These are phyloP conservation scores for Cymbidium sinense DNA, from an alignment of 106 monocot genomes.

Conservation along the genomic window DNA sequence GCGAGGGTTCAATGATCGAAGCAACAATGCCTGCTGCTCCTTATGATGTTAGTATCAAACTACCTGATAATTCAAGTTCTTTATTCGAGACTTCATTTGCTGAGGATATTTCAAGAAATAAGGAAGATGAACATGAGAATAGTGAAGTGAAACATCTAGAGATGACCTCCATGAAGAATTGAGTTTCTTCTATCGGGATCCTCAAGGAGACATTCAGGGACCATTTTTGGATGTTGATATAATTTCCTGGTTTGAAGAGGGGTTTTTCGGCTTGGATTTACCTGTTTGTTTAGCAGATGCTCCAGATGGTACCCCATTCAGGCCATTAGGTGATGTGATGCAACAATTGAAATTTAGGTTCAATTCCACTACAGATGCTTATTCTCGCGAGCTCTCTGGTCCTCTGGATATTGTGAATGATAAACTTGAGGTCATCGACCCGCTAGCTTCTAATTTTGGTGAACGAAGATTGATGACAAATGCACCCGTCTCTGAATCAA, in stretches of 20 bases:
- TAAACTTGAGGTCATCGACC: slow-evolving; percentile 2
- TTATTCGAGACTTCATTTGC: slow-evolving; percentile 35
- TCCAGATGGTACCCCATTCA: slow-evolving; percentile 65
- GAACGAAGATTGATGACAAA: slow-evolving; percentile 11
- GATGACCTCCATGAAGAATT: slow-evolving; percentile 45
- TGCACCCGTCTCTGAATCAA: slow-evolving; percentile 13
- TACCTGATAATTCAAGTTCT: slow-evolving; percentile 45
- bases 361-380: slow-evolving; percentile 3
- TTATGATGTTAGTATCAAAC: slow-evolving; percentile 29
- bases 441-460: background rate
- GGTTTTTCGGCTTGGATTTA: slow-evolving; percentile 87
- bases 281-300: slow-evolving; percentile 77
- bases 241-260: slow-evolving; percentile 87
- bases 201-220: slow-evolving; percentile 90
- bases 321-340: slow-evolving; percentile 79
- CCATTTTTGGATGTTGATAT: slow-evolving; percentile 92
- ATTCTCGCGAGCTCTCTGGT: slow-evolving; percentile 12
- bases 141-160: slow-evolving; percentile 15
- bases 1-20: slow-evolving; percentile 5
- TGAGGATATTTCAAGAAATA: slow-evolving; percentile 12
- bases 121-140: slow-evolving; percentile 11
- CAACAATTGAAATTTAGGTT: slow-evolving; percentile 47
- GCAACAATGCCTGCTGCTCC: slow-evolving; percentile 12
- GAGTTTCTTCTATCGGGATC: slow-evolving; percentile 79
- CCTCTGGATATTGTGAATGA: slow-evolving; percentile 15